Conservation (phyloP, 2,329 filamentous ascomycete genomes). For the Epichloe gansuensis region DNA sequence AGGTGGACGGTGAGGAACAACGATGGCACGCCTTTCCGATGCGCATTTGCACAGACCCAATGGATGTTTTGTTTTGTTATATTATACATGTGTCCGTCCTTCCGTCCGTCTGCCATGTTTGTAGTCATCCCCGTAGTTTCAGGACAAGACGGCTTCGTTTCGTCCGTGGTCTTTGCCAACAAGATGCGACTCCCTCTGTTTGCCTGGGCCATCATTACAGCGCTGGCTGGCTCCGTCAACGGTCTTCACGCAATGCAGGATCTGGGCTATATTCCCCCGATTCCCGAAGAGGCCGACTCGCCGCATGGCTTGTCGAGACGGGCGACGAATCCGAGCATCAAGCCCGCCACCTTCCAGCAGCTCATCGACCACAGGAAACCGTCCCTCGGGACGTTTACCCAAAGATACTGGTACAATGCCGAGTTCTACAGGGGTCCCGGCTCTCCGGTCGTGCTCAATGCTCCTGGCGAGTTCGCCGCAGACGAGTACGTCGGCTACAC, state of each 20-base stretch:
- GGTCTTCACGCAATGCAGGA: neutral
- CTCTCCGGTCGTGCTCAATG: constrained; percentile 60
- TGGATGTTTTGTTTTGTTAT: neutral
- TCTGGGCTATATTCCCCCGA: neutral
- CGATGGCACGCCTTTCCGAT: too few species aligned
- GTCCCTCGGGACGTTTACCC: constrained; percentile 45
- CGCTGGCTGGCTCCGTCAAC: neutral
- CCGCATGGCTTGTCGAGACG: neutral
- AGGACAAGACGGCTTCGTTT: too few species aligned
- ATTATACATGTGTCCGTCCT: neutral
- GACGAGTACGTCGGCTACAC: constrained; percentile 47
- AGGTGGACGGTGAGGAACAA: too few species aligned
- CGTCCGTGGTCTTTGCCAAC: neutral
- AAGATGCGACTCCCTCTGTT: constrained; percentile 3
- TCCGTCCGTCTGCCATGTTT: neutral
- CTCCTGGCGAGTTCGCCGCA: constrained; percentile 51
- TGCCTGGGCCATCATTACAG: neutral
- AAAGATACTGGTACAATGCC: constrained; percentile 72
- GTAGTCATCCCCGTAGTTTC: too few species aligned
- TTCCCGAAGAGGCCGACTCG: neutral
- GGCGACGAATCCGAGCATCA: constrained; percentile 1
- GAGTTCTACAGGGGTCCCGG: constrained; percentile 61
- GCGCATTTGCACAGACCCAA: neutral
- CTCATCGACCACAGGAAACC: constrained; percentile 46
- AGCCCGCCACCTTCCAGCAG: constrained; percentile 32